phyloP scores from a whole-genome alignment of 2,329 filamentous ascomycete genomes.

The Colletotrichum incanum region DNA sequence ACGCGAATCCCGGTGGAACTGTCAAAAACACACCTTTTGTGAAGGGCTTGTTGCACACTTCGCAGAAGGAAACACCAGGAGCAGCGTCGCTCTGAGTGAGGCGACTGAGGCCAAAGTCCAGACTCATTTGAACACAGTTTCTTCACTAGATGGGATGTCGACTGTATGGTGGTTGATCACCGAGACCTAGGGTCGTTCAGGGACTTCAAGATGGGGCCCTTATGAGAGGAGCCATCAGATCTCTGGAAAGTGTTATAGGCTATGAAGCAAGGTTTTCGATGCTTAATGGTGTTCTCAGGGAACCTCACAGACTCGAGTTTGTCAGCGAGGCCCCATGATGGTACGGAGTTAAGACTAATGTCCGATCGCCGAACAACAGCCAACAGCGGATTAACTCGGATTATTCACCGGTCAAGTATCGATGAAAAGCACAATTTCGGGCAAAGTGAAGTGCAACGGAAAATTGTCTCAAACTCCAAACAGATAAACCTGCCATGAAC shows the following conservation, averaged over 20 bases:
- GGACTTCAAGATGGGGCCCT: neutral
- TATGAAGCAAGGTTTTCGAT: neutral
- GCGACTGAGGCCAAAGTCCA: neutral
- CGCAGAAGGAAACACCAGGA: conserved; percentile 18
- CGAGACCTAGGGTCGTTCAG: neutral
- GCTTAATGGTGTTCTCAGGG: neutral
- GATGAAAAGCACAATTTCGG: no score
- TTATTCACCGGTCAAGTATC: neutral
- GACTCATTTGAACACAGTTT: neutral
- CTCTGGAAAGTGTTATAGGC: no score
- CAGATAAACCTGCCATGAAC: neutral
- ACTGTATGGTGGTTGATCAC: neutral
- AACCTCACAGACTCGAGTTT: neutral
- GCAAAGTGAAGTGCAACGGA: neutral
- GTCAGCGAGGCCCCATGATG: neutral
- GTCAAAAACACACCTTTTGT: conserved; percentile 15
- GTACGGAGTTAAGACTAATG: neutral
- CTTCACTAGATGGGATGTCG: neutral
- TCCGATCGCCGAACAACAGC: neutral
- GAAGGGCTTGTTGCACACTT: conserved; percentile 36
- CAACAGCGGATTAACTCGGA: neutral
- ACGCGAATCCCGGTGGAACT: no score
- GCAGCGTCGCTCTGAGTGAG: neutral
- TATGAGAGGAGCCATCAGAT: neutral
- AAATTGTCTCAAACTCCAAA: neutral